Conservation (phyloP, 805 yeast genomes). For the Candida ipomoeae region DNA sequence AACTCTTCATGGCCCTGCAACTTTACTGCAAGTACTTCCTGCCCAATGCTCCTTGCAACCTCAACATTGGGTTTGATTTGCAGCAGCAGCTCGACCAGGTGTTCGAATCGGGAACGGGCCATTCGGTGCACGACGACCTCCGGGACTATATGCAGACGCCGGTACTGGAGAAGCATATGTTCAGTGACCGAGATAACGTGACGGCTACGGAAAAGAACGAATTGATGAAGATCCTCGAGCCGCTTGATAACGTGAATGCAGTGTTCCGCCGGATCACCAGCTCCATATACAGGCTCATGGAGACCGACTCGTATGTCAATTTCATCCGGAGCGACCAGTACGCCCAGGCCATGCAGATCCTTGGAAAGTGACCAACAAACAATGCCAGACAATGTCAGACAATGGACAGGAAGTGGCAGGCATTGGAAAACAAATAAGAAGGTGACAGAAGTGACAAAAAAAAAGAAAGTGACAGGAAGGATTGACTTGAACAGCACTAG, state of each 20-base stretch:
- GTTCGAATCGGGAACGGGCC: neutral
- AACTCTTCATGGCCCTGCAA: slow-evolving; percentile 57
- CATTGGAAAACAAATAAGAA: too few species aligned
- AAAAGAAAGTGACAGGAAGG: too few species aligned
- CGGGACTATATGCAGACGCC: slow-evolving; percentile 15
- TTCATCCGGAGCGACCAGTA: slow-evolving; percentile 40
- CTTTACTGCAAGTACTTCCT: slow-evolving; percentile 65
- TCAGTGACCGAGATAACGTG: neutral
- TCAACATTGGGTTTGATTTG: slow-evolving; percentile 60
- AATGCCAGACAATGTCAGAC: neutral
- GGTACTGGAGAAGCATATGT: slow-evolving; percentile 1
- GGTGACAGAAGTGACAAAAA: too few species aligned
- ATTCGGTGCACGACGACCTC: slow-evolving; percentile 5
- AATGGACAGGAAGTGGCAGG: too few species aligned
- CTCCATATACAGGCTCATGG: slow-evolving; percentile 58
- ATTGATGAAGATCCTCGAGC: slow-evolving; percentile 7
- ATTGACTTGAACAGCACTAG: too few species aligned
- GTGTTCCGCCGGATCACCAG: slow-evolving; percentile 46
- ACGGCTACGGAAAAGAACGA: neutral
- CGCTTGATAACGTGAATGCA: slow-evolving; percentile 15
- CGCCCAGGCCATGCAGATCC: slow-evolving; percentile 15
- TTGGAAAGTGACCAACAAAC: neutral
- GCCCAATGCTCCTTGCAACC: slow-evolving; percentile 60
- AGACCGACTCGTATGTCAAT: slow-evolving; percentile 69
- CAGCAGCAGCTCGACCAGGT: slow-evolving; percentile 41